Evolutionary conservation across 2,329 filamentous ascomycete species (phyloP), one percentile per base, ranked within the genome.

Genomic region (Lecanosticta acicola): DNA sequence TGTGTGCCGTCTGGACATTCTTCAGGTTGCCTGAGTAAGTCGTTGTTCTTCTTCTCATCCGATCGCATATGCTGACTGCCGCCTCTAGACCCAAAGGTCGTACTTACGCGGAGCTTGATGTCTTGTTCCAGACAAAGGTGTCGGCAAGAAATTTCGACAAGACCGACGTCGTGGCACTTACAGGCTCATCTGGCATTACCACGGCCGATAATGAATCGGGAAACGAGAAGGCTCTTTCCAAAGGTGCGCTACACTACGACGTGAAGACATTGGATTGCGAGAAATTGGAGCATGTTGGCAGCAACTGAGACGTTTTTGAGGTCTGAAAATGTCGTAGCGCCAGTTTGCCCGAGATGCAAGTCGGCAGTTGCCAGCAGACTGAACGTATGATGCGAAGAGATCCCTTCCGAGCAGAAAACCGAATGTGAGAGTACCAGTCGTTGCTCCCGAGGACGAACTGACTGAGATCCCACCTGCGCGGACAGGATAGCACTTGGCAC

Each of bases 51-150:
- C 3, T 32, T 11, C 2, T 11, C 18, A 18, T 13, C 13, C 24
- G 11, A 11, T 7, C 5, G 11, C 24, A 29, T 29, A 32, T 39
- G 37, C 33, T 37, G 8, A 37, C 20, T 8, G n/a, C 14, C 7
- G 10, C 14, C 35, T 21, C n/a, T 19, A 44, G 42, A 46, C 46
- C 55, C 7, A 53, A 55, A 26, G 45, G 46, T 11, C 46, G 74
- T 32, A 76, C 74, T 0, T 74, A 76, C 41, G 75, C 71, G 32
- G 78, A 81, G 61, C 67, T 81, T 1, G 77, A 80, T 41, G 61
- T 74, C 9, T 60, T 81, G 48, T 81, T 81, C 54, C 72, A 77
- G 52, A 60, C 66, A 18, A 55, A 59, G 8, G 59, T 72, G 8
- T 59, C 67, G 17, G 70, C 74, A 1, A 63, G 71, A 49, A 68